Evolutionary conservation across 2,329 filamentous ascomycete genomes (phyloP).

Genomic region (Juglanconis juglandina): DNA sequence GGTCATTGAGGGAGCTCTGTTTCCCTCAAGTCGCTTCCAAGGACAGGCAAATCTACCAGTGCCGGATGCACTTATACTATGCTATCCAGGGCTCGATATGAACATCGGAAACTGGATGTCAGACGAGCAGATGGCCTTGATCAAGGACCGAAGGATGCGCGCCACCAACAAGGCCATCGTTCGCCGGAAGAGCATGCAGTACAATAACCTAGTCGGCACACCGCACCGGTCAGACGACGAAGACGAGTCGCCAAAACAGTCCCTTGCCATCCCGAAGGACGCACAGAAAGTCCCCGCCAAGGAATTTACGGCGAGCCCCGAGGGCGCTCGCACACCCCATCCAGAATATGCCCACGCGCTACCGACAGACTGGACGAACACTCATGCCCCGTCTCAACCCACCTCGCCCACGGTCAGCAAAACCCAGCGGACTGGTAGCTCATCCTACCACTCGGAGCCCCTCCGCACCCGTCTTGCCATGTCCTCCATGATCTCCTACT

Average conservation of each 20-base stretch:
- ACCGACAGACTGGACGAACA: constrained; percentile 35
- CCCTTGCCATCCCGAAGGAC: constrained; percentile 18
- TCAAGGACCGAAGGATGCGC: constrained; percentile 75
- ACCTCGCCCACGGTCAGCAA: constrained; percentile 19
- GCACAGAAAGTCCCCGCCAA: constrained; percentile 17
- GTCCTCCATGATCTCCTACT: constrained; percentile 96
- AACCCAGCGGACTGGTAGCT: constrained; percentile 17
- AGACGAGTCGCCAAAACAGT: constrained; percentile 40
- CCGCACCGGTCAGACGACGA: constrained; percentile 79
- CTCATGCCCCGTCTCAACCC: constrained; percentile 15
- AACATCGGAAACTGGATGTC: constrained; percentile 99
- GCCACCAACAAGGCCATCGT: constrained; percentile 77
- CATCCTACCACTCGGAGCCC: constrained; percentile 53
- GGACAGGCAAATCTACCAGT: constrained; percentile 61
- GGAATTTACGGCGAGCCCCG: constrained; percentile 15
- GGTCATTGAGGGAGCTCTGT: constrained; percentile 73
- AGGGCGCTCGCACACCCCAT: constrained; percentile 34
- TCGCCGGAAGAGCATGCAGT: constrained; percentile 82
- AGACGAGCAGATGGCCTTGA: constrained; percentile 93
- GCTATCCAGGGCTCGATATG: constrained; percentile 92
- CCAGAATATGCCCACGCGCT: constrained; percentile 51
- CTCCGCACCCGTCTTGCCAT: constrained; percentile 86
- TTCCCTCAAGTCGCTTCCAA: constrained; percentile 52
- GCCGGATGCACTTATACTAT: constrained; percentile 77
- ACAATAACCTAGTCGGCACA: constrained; percentile 77